These are phyloP conservation scores for Penicillium cataractarum DNA, from an alignment of 495 filamentous ascomycete species.

Conservation along the genomic window DNA sequence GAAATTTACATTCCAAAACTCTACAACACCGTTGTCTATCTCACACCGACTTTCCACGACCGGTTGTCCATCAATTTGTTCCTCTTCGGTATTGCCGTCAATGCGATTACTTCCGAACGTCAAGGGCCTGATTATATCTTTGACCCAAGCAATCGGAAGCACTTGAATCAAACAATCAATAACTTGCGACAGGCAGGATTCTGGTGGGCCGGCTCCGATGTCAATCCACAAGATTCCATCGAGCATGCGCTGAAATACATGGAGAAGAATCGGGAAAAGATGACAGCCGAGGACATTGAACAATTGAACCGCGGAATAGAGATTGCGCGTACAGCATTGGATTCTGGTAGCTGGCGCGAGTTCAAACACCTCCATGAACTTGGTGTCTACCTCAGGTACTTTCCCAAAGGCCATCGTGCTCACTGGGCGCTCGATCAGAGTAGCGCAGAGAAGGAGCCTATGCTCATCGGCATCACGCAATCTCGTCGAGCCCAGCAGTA, in stretches of 20 bases:
- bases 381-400: slow-evolving; percentile 68
- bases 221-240: slow-evolving; percentile 63
- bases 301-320: slow-evolving; percentile 64
- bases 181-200: slow-evolving; percentile 89
- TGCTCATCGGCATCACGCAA: slow-evolving; percentile 59
- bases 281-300: slow-evolving; percentile 59
- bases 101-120: slow-evolving; percentile 87
- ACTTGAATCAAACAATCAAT: slow-evolving; percentile 65
- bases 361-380: slow-evolving; percentile 75
- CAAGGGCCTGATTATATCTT: slow-evolving; percentile 88
- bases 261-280: slow-evolving; percentile 50
- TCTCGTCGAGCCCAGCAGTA: slow-evolving; percentile 60
- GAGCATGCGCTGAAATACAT: slow-evolving; percentile 68
- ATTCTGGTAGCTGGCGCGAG: slow-evolving; percentile 63
- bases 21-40: slow-evolving; percentile 68
- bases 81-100: slow-evolving; percentile 75
- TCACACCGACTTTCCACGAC: slow-evolving; percentile 84
- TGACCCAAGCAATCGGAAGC: slow-evolving; percentile 67
- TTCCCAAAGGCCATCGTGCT: slow-evolving; percentile 53
- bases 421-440: slow-evolving; percentile 66
- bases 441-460: slow-evolving; percentile 27
- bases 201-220: slow-evolving; percentile 81
- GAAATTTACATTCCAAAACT: slow-evolving; percentile 70
- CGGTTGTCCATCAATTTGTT: slow-evolving; percentile 84
- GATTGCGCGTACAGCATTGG: slow-evolving; percentile 61